Conservation (phyloP, 177 flowering plant genomes). For the Vitis hybrid region DNA sequence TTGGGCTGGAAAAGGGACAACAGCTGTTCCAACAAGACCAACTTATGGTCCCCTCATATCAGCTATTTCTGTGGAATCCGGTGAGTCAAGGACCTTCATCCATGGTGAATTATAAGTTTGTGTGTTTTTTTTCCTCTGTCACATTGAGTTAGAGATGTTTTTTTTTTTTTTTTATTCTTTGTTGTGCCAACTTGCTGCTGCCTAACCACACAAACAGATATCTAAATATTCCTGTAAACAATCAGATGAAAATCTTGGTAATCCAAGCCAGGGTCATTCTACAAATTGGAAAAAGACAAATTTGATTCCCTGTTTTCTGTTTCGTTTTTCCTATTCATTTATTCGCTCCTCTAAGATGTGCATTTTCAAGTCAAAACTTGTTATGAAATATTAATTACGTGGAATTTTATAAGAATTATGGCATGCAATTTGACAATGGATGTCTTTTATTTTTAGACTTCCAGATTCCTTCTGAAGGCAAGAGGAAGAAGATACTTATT, state of each 20-base stretch:
- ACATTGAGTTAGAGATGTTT: too few species aligned
- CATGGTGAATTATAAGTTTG: too few species aligned
- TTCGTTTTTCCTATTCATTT: too few species aligned
- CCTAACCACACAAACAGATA: too few species aligned
- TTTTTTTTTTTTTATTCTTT: too few species aligned
- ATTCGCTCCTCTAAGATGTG: too few species aligned
- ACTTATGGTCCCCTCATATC: constrained; percentile 50
- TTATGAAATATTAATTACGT: not conserved
- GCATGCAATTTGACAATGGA: not conserved
- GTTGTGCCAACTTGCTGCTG: too few species aligned
- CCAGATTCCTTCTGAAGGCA: not conserved
- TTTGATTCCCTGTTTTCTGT: too few species aligned
- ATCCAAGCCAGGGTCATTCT: too few species aligned
- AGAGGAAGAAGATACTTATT: not conserved
- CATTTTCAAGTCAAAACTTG: not conserved
- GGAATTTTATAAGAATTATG: not conserved
- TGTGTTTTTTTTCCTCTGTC: not conserved
- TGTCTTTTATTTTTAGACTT: constrained; percentile 15
- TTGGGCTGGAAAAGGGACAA: constrained; percentile 57
- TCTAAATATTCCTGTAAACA: too few species aligned
- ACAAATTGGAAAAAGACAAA: too few species aligned
- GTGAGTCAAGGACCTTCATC: constrained; percentile 25
- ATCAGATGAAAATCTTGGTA: too few species aligned
- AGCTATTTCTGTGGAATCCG: constrained; percentile 44
- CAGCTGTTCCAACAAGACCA: constrained; percentile 29